Evolutionary conservation across 441 rosid genomes (phyloP).

Genomic region (Croton setiger): DNA sequence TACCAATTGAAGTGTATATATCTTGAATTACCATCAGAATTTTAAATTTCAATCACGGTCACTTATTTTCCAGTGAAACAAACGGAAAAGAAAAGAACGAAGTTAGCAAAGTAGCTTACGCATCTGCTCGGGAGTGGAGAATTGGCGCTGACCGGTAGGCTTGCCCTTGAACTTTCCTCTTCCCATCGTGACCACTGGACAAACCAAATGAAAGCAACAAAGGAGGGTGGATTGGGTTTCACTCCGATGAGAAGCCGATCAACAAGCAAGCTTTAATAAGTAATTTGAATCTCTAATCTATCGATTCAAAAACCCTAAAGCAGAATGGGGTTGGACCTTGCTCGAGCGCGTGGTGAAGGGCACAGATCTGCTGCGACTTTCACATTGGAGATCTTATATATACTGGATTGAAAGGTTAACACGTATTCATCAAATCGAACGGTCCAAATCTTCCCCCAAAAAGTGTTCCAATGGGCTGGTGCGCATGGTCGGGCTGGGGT

Average conservation of each 20-base stretch:
- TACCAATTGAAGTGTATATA: neutral
- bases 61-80: neutral
- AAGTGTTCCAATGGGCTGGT: too few relatives aligned
- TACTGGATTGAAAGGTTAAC: neutral
- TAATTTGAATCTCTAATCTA: neutral
- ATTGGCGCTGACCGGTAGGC: conserved; percentile 95
- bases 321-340: neutral
- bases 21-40: neutral
- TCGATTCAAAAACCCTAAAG: conserved; percentile 8
- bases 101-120: conserved; percentile 40
- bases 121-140: conserved; percentile 87
- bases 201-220: neutral
- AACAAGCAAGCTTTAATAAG: neutral
- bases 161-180: conserved; percentile 98
- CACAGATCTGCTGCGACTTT: neutral
- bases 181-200: conserved; percentile 49
- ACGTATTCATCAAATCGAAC: neutral
- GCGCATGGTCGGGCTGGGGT: too few relatives aligned
- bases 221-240: neutral
- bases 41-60: neutral
- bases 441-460: neutral
- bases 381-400: neutral
- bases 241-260: neutral
- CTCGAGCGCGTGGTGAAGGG: neutral
- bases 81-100: neutral